These are phyloP conservation scores for Boletus patriciae DNA, from an alignment of 768 basidiomycete genomes.

Conservation along the genomic window DNA sequence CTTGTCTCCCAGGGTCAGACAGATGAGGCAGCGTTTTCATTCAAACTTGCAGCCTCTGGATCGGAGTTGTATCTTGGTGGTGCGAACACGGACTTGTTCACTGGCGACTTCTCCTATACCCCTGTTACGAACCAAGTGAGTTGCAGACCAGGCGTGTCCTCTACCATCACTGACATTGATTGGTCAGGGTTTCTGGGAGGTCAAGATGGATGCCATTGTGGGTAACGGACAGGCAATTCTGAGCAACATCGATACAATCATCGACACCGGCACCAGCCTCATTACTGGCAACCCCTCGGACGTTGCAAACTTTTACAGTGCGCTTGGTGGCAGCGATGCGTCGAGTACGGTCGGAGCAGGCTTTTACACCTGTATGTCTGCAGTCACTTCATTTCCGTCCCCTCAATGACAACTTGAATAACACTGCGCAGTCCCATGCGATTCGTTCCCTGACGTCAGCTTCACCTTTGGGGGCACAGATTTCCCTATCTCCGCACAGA, in stretches of 20 bases:
- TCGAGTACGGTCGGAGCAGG: conserved; percentile 23
- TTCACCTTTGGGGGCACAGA: conserved; percentile 39
- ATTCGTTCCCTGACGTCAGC: conserved; percentile 27
- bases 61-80: conserved; percentile 56
- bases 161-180: not conserved
- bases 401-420: not conserved
- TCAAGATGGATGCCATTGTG: conserved; percentile 10
- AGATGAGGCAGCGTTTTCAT: conserved; percentile 41
- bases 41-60: conserved; percentile 44
- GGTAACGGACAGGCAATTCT: conserved; percentile 3
- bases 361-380: conserved; percentile 34
- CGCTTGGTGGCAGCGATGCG: conserved; percentile 28
- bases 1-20: conserved; percentile 38
- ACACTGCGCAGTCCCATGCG: conserved; percentile 28
- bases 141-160: not conserved
- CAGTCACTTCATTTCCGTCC: not conserved
- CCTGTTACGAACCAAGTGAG: conserved; percentile 12
- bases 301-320: conserved; percentile 21
- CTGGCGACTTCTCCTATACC: conserved; percentile 43
- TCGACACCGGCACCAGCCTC: conserved; percentile 25
- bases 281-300: conserved; percentile 1
- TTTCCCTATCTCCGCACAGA: conserved; percentile 32
- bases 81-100: conserved; percentile 42
- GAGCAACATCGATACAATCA: conserved; percentile 9
- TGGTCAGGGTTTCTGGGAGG: conserved; percentile 22